A percentile compares a stretch with the other conserved stretches of the same genome.
Evolutionary conservation across 164 flowering plant species (phyloP).

Genomic region (Warburgia ugandensis): DNA sequence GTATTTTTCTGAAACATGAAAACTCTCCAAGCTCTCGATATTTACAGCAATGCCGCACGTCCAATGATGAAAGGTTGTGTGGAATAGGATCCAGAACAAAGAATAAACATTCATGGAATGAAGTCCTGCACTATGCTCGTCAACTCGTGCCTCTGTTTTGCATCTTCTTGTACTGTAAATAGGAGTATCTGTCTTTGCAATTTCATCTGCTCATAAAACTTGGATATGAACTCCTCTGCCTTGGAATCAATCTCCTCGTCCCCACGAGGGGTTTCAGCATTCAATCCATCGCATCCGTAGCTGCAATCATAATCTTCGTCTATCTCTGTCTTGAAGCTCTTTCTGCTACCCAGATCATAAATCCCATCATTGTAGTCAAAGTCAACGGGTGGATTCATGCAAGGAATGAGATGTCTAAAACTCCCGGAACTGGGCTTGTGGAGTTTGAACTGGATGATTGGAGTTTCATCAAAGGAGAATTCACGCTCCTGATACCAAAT

Average conservation of each 20-base stretch:
- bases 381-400: slow-evolving; percentile 44
- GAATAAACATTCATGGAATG: no score
- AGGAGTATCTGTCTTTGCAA: slow-evolving; percentile 63
- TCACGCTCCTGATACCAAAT: slow-evolving; percentile 49
- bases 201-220: slow-evolving; percentile 57
- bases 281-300: slow-evolving; percentile 7
- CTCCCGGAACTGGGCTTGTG: slow-evolving; percentile 51
- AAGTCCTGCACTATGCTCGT: no score
- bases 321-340: background rate
- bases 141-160: slow-evolving; percentile 11
- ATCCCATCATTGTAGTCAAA: slow-evolving; percentile 21
- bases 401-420: slow-evolving; percentile 44
- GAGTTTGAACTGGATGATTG: slow-evolving; percentile 51
- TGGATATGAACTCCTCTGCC: slow-evolving; percentile 68
- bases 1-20: background rate
- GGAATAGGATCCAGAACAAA: no score
- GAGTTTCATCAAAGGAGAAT: slow-evolving; percentile 80
- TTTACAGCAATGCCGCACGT: background rate
- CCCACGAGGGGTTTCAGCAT: slow-evolving; percentile 2
- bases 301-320: slow-evolving; percentile 17
- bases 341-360: slow-evolving; percentile 7
- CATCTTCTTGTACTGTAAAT: slow-evolving; percentile 34
- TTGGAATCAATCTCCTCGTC: slow-evolving; percentile 51
- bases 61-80: no score
- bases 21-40: background rate